Evolutionary conservation across 306 rosid genomes (phyloP).

Genomic region (Trifolium dubium): DNA sequence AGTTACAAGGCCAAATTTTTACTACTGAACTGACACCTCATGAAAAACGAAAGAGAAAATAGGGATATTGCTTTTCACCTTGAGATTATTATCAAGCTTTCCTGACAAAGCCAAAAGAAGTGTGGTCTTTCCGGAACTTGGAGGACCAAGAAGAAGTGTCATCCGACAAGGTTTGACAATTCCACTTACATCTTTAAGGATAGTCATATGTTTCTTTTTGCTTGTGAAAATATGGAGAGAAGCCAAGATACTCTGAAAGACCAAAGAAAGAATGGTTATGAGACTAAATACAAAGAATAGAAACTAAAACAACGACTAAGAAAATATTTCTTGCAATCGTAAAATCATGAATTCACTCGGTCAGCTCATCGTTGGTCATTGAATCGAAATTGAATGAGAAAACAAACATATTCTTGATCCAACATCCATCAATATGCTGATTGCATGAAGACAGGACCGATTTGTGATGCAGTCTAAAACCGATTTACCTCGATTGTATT

Average conservation of each 20-base stretch:
- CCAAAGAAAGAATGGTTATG: background rate
- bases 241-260: constrained; percentile 42
- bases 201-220: constrained; percentile 46
- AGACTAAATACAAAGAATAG: background rate
- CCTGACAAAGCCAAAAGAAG: constrained; percentile 72
- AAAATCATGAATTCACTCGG: no score
- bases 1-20: no score
- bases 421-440: no score
- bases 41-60: background rate
- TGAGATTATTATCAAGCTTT: constrained; percentile 64
- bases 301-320: background rate
- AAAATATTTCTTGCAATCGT: background rate
- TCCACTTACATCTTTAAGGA: constrained; percentile 67
- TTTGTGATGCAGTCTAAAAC: no score
- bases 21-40: background rate
- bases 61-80: constrained; percentile 42
- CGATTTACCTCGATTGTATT: constrained; percentile 40
- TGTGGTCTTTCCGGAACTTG: constrained; percentile 74
- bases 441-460: no score
- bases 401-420: no score
- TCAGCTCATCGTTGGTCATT: no score
- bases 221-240: constrained; percentile 43
- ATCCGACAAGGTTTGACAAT: constrained; percentile 68
- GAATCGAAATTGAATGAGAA: no score
- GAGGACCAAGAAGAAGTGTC: constrained; percentile 81